phyloP scores from a whole-genome alignment of 768 basidiomycete genomes.

The Galerina marginata region DNA sequence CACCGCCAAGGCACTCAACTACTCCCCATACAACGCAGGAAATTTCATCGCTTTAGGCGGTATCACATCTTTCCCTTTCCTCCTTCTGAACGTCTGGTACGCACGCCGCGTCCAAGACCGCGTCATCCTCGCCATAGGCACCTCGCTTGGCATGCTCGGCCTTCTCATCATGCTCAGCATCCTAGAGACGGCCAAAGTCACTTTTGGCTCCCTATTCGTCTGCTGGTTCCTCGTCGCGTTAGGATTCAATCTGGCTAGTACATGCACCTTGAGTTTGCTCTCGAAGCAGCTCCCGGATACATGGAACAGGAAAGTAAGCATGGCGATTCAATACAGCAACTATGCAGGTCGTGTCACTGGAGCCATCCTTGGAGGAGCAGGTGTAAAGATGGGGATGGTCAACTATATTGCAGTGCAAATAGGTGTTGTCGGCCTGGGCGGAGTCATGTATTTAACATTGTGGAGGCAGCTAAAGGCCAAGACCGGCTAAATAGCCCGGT shows the following conservation, averaged over 20 bases:
- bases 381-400: conserved; percentile 62
- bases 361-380: conserved; percentile 72
- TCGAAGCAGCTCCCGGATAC: conserved; percentile 70
- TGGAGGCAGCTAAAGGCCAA: conserved; percentile 74
- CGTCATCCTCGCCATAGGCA: conserved; percentile 57
- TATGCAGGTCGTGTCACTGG: conserved; percentile 69
- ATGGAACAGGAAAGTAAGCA: conserved; percentile 62
- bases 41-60: conserved; percentile 77
- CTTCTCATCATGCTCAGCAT: conserved; percentile 57
- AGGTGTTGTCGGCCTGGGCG: conserved; percentile 62
- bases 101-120: conserved; percentile 67
- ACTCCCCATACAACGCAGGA: conserved; percentile 66
- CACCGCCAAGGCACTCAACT: conserved; percentile 52
- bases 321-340: conserved; percentile 73
- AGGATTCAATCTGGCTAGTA: conserved; percentile 77
- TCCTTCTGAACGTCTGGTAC: conserved; percentile 62
- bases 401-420: conserved; percentile 66
- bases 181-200: conserved; percentile 43
- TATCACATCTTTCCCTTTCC: conserved; percentile 66
- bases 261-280: conserved; percentile 67
- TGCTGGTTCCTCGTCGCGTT: conserved; percentile 68
- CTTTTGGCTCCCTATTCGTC: conserved; percentile 52
- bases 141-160: conserved; percentile 53
- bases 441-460: conserved; percentile 54
- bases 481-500: conserved; percentile 45